Evolutionary conservation across 306 rosid genomes (phyloP), one percentile per base, ranked within the genome.

Genomic region (Gleditsia sinensis): DNA sequence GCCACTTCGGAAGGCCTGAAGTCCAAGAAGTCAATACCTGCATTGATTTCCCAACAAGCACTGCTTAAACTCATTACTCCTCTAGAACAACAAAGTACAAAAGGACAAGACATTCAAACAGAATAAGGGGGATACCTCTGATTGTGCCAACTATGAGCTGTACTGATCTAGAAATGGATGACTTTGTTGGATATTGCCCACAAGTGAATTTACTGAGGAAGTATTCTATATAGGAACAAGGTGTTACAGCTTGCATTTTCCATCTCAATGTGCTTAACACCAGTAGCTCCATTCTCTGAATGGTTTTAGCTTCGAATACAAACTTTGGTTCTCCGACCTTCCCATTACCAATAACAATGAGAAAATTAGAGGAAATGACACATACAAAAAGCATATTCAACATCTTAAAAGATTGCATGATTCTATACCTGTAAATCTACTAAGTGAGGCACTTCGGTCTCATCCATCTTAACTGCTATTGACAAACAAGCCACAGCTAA

Each of bases 21-120:
- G 76, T 94, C 94, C 92, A 94, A 87, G 87, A 91, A 94, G 82
- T 94, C 93, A 69, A 94, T 81, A 66, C 94, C 98, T 94, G 89
- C 92, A 88, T 84, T 85, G 67, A 66, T 80, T 79, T 70, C 73
- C 86, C 86, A 80, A 57, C 82, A 71, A 76, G 71, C 66, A 79
- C 36, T 61, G 69, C 60, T 84, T 70, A 64, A 62, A 72, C 73
- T 75, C 88, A 80, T 82, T 78, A 78, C 79, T 81, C 72, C 70
- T 59, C 69, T 59, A 67, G 34, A 82, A 67, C 80, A 79, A 36
- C 36, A 53, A 46, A 55, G 58, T 25, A 50, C 54, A 69, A 64
- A 69, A 74, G 28, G 75, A 69, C 45, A 51, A 58, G 63, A 30
- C 53, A 80, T 74, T 57, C 57, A 69, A 74, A 49, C 32, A 82